Evolutionary conservation across 2,329 filamentous ascomycete species (phyloP).

Genomic region (Aspergillus clavatus): DNA sequence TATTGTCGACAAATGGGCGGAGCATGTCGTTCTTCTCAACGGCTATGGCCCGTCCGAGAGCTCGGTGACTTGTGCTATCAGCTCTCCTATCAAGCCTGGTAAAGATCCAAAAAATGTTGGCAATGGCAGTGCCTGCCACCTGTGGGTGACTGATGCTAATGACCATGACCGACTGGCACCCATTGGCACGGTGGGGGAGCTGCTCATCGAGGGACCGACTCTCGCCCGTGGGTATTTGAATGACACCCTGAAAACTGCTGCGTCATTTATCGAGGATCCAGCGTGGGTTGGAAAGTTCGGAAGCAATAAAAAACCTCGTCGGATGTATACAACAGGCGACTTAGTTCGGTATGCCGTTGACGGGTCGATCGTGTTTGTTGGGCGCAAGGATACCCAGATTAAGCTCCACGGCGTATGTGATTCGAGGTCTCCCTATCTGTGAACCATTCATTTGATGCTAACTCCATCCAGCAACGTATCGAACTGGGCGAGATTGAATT

Average conservation of each 20-base stretch:
- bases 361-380: conserved; percentile 3
- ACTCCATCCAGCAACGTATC: too few relatives aligned
- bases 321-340: conserved; percentile 29
- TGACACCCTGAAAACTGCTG: conserved; percentile 22
- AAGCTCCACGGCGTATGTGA: too few relatives aligned
- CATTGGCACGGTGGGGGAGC: conserved; percentile 28
- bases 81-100: neutral
- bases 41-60: too few relatives aligned
- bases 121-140: neutral
- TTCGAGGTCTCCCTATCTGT: too few relatives aligned
- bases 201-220: conserved; percentile 40
- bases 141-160: neutral
- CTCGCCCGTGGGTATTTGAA: conserved; percentile 40
- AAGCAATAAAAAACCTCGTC: conserved; percentile 3
- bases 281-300: conserved; percentile 17
- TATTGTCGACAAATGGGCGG: too few relatives aligned
- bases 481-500: too few relatives aligned
- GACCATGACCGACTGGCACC: conserved; percentile 30
- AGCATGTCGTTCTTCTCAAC: too few relatives aligned
- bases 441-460: too few relatives aligned
- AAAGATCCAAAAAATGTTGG: neutral
- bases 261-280: conserved; percentile 22
- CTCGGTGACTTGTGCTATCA: too few relatives aligned
- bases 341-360: conserved; percentile 23
- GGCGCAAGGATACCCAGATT: too few relatives aligned